Base-by-base conservation (phyloP, 192 early-diverging fungal genomes). In the Coemansia sp. region DNA sequence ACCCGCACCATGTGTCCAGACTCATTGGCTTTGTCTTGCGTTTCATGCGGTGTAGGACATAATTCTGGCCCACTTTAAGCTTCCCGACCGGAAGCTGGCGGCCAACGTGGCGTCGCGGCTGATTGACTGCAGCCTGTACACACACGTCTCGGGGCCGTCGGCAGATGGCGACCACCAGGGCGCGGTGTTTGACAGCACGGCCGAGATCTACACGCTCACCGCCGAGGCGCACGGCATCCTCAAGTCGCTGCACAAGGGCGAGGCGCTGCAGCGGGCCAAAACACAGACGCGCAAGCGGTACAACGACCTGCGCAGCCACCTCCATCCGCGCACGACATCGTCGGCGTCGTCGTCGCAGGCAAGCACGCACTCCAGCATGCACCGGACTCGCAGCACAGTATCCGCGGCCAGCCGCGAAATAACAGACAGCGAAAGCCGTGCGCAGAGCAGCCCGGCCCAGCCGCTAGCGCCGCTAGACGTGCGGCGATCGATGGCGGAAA, bases 101-200 rank as follows among this genome's bases (percentile, higher is more conserved):
- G 35, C 51, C 58, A 73, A 73, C 30, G 64, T 80, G 25, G 71
- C 71, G 16, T 70, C 71, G 30, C 65, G 71, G 22, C 66, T 80
- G 32, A 67, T 73, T 14, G 71, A 80, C 56, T 74, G 70, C 53
- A 69, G 77, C 52, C 67, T 80, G 23, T 80, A 80, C 67, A 70
- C 52, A 16, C 77, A 80, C 32, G 77, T 80, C 21, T 78, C 75
- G 23, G 69, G 75, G 18, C 65, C 64, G 47, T 67, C 64, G 33
- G 14, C 24, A 5, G 59, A 46, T 14, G 6, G 49, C 25, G 25
- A 23, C 52, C 33, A n/a, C 18, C 57, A 29, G 21, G 30, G 31
- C n/a, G 22, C 43, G 10, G 75, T 80, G n/a, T 40, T 74, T 11
- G 77, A 80, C 67, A 80, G 77, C 64, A 74, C 65, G 46, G 40